Conservation (phyloP, 768 basidiomycete species). For the Pleurotus eryngii region DNA sequence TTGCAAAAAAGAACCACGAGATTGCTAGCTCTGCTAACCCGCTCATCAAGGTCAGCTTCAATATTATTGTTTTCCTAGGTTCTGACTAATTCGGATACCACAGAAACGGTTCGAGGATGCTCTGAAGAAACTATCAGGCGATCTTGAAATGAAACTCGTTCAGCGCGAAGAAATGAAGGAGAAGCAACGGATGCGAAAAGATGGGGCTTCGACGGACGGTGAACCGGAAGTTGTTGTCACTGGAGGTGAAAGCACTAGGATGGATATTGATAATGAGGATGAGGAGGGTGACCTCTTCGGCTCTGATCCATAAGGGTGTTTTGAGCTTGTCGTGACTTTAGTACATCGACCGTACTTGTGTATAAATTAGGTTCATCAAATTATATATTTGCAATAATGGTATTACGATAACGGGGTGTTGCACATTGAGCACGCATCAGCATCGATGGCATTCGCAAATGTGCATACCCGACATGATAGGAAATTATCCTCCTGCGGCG, state of each 20-base stretch:
- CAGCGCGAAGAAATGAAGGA: slow-evolving; percentile 82
- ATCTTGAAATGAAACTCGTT: slow-evolving; percentile 79
- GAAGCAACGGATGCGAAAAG: slow-evolving; percentile 66
- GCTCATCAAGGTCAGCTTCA: slow-evolving; percentile 66
- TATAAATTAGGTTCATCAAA: background rate
- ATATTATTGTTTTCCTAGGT: background rate
- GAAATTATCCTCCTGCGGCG: slow-evolving; percentile 11
- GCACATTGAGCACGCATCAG: slow-evolving; percentile 44
- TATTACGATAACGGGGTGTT: slow-evolving; percentile 35
- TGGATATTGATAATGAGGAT: slow-evolving; percentile 20
- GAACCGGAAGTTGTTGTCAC: slow-evolving; percentile 29
- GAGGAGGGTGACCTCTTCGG: slow-evolving; percentile 45
- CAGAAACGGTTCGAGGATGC: slow-evolving; percentile 94
- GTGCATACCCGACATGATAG: slow-evolving; percentile 59
- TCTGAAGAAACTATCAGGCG: slow-evolving; percentile 80
- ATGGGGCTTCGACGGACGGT: slow-evolving; percentile 48
- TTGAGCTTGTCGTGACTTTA: no score
- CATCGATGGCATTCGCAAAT: slow-evolving; percentile 46
- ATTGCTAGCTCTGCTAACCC: slow-evolving; percentile 83
- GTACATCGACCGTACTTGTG: no score
- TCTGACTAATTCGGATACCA: background rate
- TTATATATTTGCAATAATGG: background rate
- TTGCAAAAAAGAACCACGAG: slow-evolving; percentile 80
- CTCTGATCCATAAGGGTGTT: slow-evolving; percentile 29
- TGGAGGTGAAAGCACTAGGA: slow-evolving; percentile 23